Base-by-base conservation (phyloP, 345 rosid genomes). In the Populus davidiana region DNA sequence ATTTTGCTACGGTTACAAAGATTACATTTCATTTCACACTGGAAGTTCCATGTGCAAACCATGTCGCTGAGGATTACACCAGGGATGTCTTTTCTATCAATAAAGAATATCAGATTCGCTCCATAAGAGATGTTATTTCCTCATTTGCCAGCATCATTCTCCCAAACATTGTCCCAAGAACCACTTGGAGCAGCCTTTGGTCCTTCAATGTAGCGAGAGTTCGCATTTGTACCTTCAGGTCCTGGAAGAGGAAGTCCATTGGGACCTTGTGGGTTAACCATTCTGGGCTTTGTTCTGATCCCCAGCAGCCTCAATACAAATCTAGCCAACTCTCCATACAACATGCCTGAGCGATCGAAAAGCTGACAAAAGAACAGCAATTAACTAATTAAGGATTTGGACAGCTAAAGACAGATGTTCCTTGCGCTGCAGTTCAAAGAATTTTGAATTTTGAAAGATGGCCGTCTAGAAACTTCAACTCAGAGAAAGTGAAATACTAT, bases 241-340 rank as follows among this genome's bases (percentile, higher is more conserved):
- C 4, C 63, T 56, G 93, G 86, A 68, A 83, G 87, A 20, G 94
- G 91, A 20, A 69, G 89, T 64, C 93, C 92, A 61, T 86, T 78
- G 43, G 90, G 87, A 62, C 87, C 90, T 0, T 81, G 82, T 77
- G 84, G 90, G 73, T 88, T 83, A 76, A 85, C 71, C 80, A 83
- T 90, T 77, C 87, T 77, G 6, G 90, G 86, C 82, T 90, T 91
- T 82, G 92, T 75, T 83, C 72, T 88, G 33, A 91, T 74, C 50
- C 98, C 93, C 49, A 94, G 88, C 67, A 92, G 21, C 77, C 96
- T 90, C 78, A 91, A 74, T 23, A 88, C 97, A 79, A 94, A 92
- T 82, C 94, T 86, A 43, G 98, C 97, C 77, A 92, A 76, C 81
- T 94, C 97, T 68, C 96, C 93, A 78, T 94, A 92, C 78, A 94